These are phyloP conservation scores for Didymosphaeria variabile DNA, from an alignment of 2,329 filamentous ascomycete species.

Conservation along the genomic window DNA sequence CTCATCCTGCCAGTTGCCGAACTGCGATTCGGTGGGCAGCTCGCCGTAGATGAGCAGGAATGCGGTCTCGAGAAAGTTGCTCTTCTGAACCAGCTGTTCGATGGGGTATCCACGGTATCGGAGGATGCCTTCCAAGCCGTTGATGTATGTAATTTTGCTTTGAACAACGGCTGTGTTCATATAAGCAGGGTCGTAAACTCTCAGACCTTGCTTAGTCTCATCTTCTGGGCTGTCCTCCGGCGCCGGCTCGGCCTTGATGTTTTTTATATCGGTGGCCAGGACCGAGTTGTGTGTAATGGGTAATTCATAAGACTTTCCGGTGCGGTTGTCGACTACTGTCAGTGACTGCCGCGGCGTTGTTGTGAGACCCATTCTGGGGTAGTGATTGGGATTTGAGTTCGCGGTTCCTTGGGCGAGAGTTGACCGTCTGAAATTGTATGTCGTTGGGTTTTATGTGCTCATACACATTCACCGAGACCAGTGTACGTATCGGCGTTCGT, in stretches of 20 bases:
- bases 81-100: conserved; percentile 8
- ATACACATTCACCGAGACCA: not conserved
- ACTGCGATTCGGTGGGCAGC: conserved; percentile 1
- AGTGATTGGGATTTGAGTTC: not conserved
- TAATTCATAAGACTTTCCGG: conserved; percentile 8
- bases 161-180: conserved; percentile 9
- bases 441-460: not conserved
- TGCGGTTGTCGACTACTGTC: conserved; percentile 11
- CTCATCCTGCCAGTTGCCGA: not conserved
- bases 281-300: conserved; percentile 7
- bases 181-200: conserved; percentile 3
- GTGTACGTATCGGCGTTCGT: not conserved
- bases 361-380: not conserved
- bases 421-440: not conserved
- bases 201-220: conserved; percentile 4
- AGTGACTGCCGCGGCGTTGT: conserved; percentile 5
- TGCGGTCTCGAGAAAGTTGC: conserved; percentile 6
- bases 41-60: conserved; percentile 10
- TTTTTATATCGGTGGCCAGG: conserved; percentile 9
- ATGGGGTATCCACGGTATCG: conserved; percentile 9
- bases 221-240: not conserved
- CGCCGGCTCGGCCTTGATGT: not conserved
- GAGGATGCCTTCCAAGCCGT: conserved; percentile 1
- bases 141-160: conserved; percentile 12
- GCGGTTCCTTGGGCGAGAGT: not conserved